Conservation (phyloP, 352 stramenopile species). For the Pythium utonaiense region DNA sequence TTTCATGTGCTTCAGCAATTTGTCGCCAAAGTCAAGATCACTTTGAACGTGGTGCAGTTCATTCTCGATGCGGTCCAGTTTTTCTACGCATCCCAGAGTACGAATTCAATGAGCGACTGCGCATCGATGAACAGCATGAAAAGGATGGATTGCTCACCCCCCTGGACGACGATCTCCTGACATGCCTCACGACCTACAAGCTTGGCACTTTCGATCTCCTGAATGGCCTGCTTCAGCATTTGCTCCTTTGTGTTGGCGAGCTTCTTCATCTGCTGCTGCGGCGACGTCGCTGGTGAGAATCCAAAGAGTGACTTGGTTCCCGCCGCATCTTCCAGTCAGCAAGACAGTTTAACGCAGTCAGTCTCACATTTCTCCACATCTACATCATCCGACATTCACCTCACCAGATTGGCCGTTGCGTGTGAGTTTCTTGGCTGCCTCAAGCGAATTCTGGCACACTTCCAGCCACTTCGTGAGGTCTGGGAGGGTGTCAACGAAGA, state of each 20-base stretch:
- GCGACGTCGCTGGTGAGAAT: constrained; percentile 37
- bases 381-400: neutral
- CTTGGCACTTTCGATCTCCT: constrained; percentile 72
- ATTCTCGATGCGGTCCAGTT: constrained; percentile 64
- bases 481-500: constrained; percentile 61
- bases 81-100: constrained; percentile 31
- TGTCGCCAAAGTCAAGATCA: constrained; percentile 73
- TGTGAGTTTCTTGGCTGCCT: constrained; percentile 46
- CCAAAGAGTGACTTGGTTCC: constrained; percentile 55
- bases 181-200: constrained; percentile 61
- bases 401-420: constrained; percentile 18
- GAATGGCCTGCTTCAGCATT: constrained; percentile 65
- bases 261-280: constrained; percentile 69
- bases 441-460: constrained; percentile 69
- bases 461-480: constrained; percentile 81
- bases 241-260: constrained; percentile 55
- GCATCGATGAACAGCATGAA: too few species aligned
- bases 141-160: constrained; percentile 22
- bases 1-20: constrained; percentile 68
- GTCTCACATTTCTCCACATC: neutral
- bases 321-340: constrained; percentile 22
- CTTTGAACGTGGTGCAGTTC: constrained; percentile 53
- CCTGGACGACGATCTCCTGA: constrained; percentile 69
- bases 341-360: neutral
- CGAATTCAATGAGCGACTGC: too few species aligned